Percentiles rank a stretch among this genome's conserved stretches.
Evolutionary conservation across 176 grass and related monocot species (phyloP).

Genomic region (Lolium perenne): DNA sequence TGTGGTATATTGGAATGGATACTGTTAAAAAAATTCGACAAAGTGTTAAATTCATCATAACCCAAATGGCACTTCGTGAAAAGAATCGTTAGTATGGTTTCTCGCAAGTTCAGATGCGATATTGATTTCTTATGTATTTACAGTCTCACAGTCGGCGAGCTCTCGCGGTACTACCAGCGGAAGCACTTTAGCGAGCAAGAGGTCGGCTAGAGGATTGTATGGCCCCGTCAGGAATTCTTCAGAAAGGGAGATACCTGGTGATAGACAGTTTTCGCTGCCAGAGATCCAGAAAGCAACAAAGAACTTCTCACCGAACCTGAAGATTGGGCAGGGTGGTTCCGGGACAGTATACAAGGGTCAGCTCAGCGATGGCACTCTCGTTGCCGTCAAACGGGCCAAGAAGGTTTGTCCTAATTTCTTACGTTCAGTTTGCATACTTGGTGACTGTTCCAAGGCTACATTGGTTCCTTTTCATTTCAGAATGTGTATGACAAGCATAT

Average conservation of each 20-base stretch:
- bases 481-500: conserved; percentile 69
- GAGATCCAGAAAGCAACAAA: conserved; percentile 86
- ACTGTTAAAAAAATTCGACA: neutral
- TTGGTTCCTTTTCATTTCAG: conserved; percentile 36
- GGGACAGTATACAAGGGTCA: conserved; percentile 82
- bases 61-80: no score
- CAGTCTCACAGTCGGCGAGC: conserved; percentile 47
- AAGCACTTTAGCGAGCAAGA: conserved; percentile 50
- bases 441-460: neutral
- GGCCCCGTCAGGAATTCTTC: conserved; percentile 46
- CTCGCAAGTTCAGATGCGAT: no score
- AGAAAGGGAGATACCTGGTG: conserved; percentile 52
- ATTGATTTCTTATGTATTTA: conserved; percentile 31
- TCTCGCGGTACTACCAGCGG: conserved; percentile 53
- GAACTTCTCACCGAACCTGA: conserved; percentile 76
- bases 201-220: conserved; percentile 44
- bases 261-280: conserved; percentile 65
- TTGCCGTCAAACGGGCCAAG: conserved; percentile 85
- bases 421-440: conserved; percentile 6
- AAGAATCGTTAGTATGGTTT: no score
- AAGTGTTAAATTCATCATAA: no score
- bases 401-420: conserved; percentile 55
- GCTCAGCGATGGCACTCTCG: conserved; percentile 62
- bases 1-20: neutral
- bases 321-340: conserved; percentile 86